phyloP scores from a whole-genome alignment of 768 basidiomycete genomes.

The Leccinum subgranulosum region DNA sequence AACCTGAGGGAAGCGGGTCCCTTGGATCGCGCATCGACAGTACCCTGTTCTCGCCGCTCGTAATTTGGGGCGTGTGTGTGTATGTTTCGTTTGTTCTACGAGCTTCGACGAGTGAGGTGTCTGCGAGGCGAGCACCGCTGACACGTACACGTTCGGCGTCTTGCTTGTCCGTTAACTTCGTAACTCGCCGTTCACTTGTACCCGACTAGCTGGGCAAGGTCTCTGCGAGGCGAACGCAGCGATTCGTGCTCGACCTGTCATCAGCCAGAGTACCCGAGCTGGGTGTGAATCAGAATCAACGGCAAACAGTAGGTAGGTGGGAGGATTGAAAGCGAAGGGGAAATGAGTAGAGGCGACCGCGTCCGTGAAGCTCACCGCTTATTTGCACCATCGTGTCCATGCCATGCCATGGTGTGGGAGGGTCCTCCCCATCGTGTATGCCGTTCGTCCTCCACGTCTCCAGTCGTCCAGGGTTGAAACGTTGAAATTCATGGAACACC shows the following conservation, averaged over 20 bases:
- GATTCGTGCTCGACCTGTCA: slow-evolving; percentile 1
- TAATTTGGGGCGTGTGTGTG: neutral
- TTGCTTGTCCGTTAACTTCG: slow-evolving; percentile 10
- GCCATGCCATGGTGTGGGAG: slow-evolving; percentile 3
- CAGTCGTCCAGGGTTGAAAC: slow-evolving; percentile 32
- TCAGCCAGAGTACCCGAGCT: neutral
- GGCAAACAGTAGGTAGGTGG: neutral
- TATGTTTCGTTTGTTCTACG: slow-evolving; percentile 1
- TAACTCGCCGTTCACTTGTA: neutral
- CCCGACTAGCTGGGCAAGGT: slow-evolving; percentile 7
- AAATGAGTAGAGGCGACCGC: neutral
- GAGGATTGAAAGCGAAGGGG: neutral
- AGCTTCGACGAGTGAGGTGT: slow-evolving; percentile 14
- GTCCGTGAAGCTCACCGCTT: slow-evolving; percentile 8
- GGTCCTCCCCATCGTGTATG: slow-evolving; percentile 16
- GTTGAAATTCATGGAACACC: slow-evolving; percentile 59
- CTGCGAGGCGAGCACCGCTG: slow-evolving; percentile 15
- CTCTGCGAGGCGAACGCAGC: slow-evolving; percentile 18
- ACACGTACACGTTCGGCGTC: slow-evolving; percentile 8
- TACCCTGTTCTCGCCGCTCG: slow-evolving; percentile 12
- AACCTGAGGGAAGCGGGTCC: slow-evolving; percentile 11
- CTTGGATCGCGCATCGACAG: neutral
- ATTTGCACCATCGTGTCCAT: slow-evolving; percentile 1
- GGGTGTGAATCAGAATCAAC: slow-evolving; percentile 6
- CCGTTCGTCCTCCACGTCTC: slow-evolving; percentile 6